Base-by-base conservation (phyloP, 2,329 filamentous ascomycete species). In the Dactylellina drechsleri region DNA sequence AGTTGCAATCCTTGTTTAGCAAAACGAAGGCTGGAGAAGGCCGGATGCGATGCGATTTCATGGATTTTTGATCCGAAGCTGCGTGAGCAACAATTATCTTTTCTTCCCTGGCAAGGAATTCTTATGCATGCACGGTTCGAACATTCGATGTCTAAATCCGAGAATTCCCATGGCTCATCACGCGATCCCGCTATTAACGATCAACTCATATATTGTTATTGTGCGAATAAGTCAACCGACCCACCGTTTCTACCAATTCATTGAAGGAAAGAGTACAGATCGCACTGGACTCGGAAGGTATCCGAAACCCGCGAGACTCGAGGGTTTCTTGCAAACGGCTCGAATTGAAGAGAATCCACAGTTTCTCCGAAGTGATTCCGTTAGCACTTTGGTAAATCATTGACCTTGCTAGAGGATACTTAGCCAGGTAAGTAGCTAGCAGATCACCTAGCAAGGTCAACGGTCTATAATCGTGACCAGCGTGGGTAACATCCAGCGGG, bases 341-440 rank as follows among this genome's bases (percentile, higher is more conserved):
- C 13, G 40, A 15, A 31, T 53, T 47, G 1, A 43, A 31, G 43
- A 16, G 43, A 74, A 65, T 36, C 71, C 64, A 75, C 71, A 75
- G 65, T 75, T 64, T 28, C 71, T 75, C 71, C 71, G 71, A 75
- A 75, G 64, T 75, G 47, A 65, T 62, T 65, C 71, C 71, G 71
- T 50, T 52, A 6, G n/a, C 49, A 20, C 6, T 6, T 7, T 26
- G 6, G 49, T 26, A 7, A 23, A 23, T 23, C 5, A 23, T 23
- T 23, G 2, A 23, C 23, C 23, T 23, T 23, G 23, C 23, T 23
- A 4, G 23, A 23, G 23, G 23, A 23, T 18, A n/a, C 43, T 6
- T 16, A n/a, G 13, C 31, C 10, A 4, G 23, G 23, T 23, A 36
- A 36, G 8, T 2, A 47, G 13, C 43, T 47, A 15, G 15, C 5